Evolutionary conservation across 495 filamentous ascomycete genomes (phyloP), one percentile per base, ranked within the genome.

Genomic region (Mytilinidion resinicola): DNA sequence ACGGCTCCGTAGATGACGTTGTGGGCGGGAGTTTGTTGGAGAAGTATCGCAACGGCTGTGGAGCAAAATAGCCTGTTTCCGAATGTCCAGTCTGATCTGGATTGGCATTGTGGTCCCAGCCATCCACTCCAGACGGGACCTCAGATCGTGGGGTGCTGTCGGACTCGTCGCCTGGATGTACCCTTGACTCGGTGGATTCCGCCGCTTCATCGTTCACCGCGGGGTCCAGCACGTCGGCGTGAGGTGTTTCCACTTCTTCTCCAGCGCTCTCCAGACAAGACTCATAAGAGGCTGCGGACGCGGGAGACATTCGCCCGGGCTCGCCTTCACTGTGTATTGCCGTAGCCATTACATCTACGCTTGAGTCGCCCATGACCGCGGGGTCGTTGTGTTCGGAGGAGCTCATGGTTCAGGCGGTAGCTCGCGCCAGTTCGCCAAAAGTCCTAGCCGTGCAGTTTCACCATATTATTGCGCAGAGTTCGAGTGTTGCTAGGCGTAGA

Each of bases 101-200:
- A 21, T 51, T 35, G 15, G 11, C 37, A 49, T 49, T 19, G 21
- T 20, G 46, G 21, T 49, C 46, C 46, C 46, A 25, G 12, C 21
- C 55, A 25, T 54, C 55, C n/a, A 41, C 38, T 4, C 44, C 48
- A 12, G 57, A 51, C 42, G 67, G 67, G 35, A 55, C 58, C 54
- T 69, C 67, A 0, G 67, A 67, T 12, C 67, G 67, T 39, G 67
- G 67, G 7, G 67, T 67, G 59, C 39, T 60, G 57, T 69, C 67
- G 14, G 54, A 50, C 30, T 69, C 67, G 1, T 67, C 63, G 6
- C 34, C 56, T 9, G 19, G 15, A 15, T 49, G 54, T 35, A 38
- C 19, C 30, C 42, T 12, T 38, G 37, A 52, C 37, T 10, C 51
- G 14, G 36, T 11, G 17, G 5, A 9, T 17, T 43, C 61, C 15